Evolutionary conservation across 2,329 filamentous ascomycete species (phyloP), one percentile per base, ranked within the genome.

Genomic region (Scleromitrula shiraiana): DNA sequence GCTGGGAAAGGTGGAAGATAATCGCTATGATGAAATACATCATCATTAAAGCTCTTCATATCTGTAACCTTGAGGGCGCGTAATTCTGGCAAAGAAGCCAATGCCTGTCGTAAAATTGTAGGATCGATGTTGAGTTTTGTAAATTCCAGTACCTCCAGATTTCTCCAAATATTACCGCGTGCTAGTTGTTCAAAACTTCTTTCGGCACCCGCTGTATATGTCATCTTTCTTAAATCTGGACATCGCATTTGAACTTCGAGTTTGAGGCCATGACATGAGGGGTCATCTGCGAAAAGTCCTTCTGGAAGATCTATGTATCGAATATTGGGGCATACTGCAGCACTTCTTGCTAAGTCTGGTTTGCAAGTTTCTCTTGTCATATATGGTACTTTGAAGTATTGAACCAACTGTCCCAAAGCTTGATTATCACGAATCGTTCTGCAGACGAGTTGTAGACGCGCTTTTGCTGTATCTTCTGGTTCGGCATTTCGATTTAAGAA

Each of bases 301-400:
- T 93, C 85, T 4, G 91, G 91, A 7, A 97, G 75, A 66, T 97
- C 91, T 56, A 95, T 83, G 65, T 93, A 96, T 64, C 80, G 83
- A 37, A 97, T 72, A 61, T 91, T 89, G 24, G 88, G 87, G 36
- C 91, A 75, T 20, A 90, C 85, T 30, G 88, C 88, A 40, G 96
- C 84, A 22, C 86, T 88, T 42, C 89, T 81, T 8, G 91, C 90
- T 41, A 96, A 77, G 54, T 91, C 86, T 46, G 85, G 77, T 64
- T 93, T 88, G 64, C 78, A 85, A 1, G 86, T 86, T 69, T 96
- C 62, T 37, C 91, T 82, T 46, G 91, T 83, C 91, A 96, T 96
- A 67, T 95, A 96, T 6, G 91, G 88, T 50, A 88, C 82, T 71
- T 95, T 95, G 60, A 97, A 73, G 59, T 83, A 89, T 61, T 83